Evolutionary conservation across 345 rosid species (phyloP).

Genomic region (Dipteronia sinensis): DNA sequence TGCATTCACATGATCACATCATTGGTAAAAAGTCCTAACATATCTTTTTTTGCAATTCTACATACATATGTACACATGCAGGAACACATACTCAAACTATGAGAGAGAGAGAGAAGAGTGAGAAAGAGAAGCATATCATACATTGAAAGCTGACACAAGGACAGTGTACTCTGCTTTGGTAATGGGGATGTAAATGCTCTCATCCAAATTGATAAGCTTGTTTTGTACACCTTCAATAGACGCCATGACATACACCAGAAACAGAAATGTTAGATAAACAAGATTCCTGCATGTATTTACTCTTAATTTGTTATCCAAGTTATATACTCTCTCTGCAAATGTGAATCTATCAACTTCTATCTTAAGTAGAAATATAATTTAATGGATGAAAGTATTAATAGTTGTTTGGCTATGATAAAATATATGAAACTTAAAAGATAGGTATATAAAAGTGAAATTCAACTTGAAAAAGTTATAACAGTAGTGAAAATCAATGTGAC

Average conservation of each 20-base stretch:
- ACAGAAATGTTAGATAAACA: slow-evolving; percentile 13
- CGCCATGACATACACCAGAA: slow-evolving; percentile 22
- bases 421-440: neutral
- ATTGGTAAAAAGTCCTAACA: neutral
- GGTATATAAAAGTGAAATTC: neutral
- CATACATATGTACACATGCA: neutral
- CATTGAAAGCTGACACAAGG: slow-evolving; percentile 74
- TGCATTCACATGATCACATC: slow-evolving; percentile 1
- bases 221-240: slow-evolving; percentile 74
- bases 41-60: neutral
- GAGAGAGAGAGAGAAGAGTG: neutral
- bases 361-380: neutral
- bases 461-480: neutral
- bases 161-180: slow-evolving; percentile 80
- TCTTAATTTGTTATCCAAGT: neutral
- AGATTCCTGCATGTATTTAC: neutral
- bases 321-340: neutral
- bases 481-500: neutral
- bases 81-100: neutral
- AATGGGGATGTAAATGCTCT: slow-evolving; percentile 78
- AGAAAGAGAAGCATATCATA: slow-evolving; percentile 36
- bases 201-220: slow-evolving; percentile 74
- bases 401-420: neutral
- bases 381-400: neutral
- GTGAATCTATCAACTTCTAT: neutral